These are phyloP conservation scores for Sphenostylis stenocarpa DNA, from an alignment of 306 rosid genomes.

Conservation along the genomic window DNA sequence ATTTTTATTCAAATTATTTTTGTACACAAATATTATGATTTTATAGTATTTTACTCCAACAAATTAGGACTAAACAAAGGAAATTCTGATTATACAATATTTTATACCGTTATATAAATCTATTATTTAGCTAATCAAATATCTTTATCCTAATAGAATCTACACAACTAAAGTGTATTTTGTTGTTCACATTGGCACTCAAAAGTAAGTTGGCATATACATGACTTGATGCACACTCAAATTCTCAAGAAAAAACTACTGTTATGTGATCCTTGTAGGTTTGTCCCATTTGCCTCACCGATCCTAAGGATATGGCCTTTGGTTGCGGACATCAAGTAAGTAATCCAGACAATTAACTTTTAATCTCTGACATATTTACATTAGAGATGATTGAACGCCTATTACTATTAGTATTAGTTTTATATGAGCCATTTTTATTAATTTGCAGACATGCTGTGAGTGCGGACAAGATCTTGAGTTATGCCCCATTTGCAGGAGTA, in stretches of 20 bases:
- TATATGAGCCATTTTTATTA: not conserved
- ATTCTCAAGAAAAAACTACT: not conserved
- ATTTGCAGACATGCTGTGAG: constrained; percentile 84
- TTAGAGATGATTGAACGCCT: constrained; percentile 8
- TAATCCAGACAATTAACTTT: not conserved
- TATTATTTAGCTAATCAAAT: too few relatives aligned
- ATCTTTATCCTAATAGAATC: not conserved
- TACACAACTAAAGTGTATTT: not conserved
- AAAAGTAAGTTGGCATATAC: not conserved
- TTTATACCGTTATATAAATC: too few relatives aligned
- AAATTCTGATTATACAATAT: too few relatives aligned
- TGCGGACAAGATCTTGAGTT: constrained; percentile 74
- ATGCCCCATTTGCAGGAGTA: constrained; percentile 89
- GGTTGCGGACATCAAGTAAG: constrained; percentile 97
- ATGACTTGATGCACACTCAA: not conserved
- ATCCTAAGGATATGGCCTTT: constrained; percentile 84
- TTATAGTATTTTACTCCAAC: too few relatives aligned
- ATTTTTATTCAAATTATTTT: too few relatives aligned
- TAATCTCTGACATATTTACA: not conserved
- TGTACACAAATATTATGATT: too few relatives aligned
- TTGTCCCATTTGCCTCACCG: constrained; percentile 75
- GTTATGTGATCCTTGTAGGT: constrained; percentile 46
- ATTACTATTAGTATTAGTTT: not conserved
- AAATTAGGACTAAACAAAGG: too few relatives aligned
- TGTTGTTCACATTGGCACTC: not conserved